Percentiles rank a stretch among this genome's conserved stretches.
phyloP scores from a whole-genome alignment of 805 yeast species.

The Saccharomycopsis capsularis region DNA sequence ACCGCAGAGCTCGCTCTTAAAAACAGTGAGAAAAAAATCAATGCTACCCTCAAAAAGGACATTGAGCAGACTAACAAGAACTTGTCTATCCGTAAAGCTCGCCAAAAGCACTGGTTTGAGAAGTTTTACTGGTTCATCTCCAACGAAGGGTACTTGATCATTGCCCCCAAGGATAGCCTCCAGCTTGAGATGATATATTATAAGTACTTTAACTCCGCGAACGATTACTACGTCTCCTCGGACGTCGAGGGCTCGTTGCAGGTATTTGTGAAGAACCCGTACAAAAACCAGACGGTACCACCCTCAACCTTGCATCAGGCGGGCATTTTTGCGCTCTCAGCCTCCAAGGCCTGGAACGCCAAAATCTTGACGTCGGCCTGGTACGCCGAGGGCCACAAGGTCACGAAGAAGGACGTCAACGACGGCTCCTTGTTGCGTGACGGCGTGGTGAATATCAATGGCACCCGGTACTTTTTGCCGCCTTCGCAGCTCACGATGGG shows the following conservation, averaged over 20 bases:
- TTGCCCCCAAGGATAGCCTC: slow-evolving; percentile 76
- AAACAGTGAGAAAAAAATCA: slow-evolving; percentile 73
- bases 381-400: slow-evolving; percentile 65
- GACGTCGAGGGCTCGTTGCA: slow-evolving; percentile 69
- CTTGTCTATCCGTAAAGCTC: slow-evolving; percentile 45
- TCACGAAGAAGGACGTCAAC: slow-evolving; percentile 61
- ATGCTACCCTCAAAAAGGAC: slow-evolving; percentile 58
- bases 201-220: slow-evolving; percentile 60
- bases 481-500: slow-evolving; percentile 90
- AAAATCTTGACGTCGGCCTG: slow-evolving; percentile 79
- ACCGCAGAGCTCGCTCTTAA: slow-evolving; percentile 72
- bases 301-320: slow-evolving; percentile 89
- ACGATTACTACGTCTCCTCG: slow-evolving; percentile 66
- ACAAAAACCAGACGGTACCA: slow-evolving; percentile 61
- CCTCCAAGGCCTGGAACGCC: slow-evolving; percentile 86
- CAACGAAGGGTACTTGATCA: slow-evolving; percentile 76
- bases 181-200: slow-evolving; percentile 79
- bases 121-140: slow-evolving; percentile 93
- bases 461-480: slow-evolving; percentile 55
- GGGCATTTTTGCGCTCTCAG: slow-evolving; percentile 72
- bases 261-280: slow-evolving; percentile 77
- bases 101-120: slow-evolving; percentile 86
- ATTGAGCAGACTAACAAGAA: slow-evolving; percentile 51
- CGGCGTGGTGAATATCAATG: slow-evolving; percentile 52
- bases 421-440: slow-evolving; percentile 50